Evolutionary conservation across 2,329 filamentous ascomycete genomes (phyloP).

Genomic region (Diaporthe aspalathi): DNA sequence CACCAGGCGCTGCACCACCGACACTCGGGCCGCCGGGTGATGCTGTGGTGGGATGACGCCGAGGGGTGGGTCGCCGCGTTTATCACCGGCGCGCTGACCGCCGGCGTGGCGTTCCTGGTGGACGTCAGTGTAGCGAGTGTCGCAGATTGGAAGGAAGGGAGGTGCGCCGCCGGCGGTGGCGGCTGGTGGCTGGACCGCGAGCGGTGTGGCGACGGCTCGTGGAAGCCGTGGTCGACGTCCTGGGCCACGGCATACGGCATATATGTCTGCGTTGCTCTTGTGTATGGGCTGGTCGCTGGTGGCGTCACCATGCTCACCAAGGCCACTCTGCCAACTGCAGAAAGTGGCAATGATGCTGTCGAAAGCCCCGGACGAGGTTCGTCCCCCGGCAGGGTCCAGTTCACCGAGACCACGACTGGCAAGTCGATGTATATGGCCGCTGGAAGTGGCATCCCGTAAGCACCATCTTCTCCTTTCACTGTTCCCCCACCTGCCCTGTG

Average conservation of each 20-base stretch:
- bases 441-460: slow-evolving; percentile 64
- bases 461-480: no score
- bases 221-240: slow-evolving; percentile 55
- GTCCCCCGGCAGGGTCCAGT: slow-evolving; percentile 2
- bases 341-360: slow-evolving; percentile 39
- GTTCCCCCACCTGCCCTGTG: no score
- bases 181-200: slow-evolving; percentile 57
- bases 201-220: slow-evolving; percentile 59
- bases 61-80: slow-evolving; percentile 67
- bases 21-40: slow-evolving; percentile 41
- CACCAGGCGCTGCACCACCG: background rate
- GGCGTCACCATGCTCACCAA: slow-evolving; percentile 51
- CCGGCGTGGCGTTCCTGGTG: slow-evolving; percentile 65
- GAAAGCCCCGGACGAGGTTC: background rate
- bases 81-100: slow-evolving; percentile 64
- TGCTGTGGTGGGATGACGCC: slow-evolving; percentile 59
- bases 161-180: slow-evolving; percentile 57
- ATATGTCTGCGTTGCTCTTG: slow-evolving; percentile 45
- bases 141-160: slow-evolving; percentile 67
- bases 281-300: slow-evolving; percentile 44
- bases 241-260: slow-evolving; percentile 42
- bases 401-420: slow-evolving; percentile 45
- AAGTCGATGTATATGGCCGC: slow-evolving; percentile 70
- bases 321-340: slow-evolving; percentile 57
- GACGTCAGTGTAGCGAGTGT: slow-evolving; percentile 63